Conservation (phyloP, 2,329 filamentous ascomycete genomes). For the Sporothrix brunneoviolacea region DNA sequence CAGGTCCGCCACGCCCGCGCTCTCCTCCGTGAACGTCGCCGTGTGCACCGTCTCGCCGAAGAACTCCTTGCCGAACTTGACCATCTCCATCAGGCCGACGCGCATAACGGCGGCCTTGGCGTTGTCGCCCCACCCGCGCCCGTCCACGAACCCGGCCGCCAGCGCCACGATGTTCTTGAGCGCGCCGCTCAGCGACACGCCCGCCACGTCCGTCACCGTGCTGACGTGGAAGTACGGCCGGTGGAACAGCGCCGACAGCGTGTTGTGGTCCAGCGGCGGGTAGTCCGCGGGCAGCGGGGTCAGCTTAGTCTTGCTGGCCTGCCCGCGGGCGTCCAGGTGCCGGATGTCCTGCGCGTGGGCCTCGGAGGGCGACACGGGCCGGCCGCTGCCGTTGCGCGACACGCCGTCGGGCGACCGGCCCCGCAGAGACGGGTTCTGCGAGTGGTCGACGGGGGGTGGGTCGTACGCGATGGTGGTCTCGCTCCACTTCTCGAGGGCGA, state of each 20-base stretch:
- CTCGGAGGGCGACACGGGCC: constrained; percentile 26
- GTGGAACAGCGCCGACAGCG: constrained; percentile 83
- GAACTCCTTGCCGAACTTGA: constrained; percentile 90
- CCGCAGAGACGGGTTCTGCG: constrained; percentile 60
- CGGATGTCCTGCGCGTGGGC: constrained; percentile 33
- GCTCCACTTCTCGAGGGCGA: constrained; percentile 87
- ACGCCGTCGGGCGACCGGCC: constrained; percentile 40
- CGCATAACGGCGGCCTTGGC: constrained; percentile 99
- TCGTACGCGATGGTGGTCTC: constrained; percentile 97
- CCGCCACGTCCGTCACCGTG: constrained; percentile 90
- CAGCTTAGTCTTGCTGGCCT: constrained; percentile 61
- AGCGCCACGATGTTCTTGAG: constrained; percentile 96
- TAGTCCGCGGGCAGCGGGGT: constrained; percentile 74
- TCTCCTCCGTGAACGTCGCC: constrained; percentile 93
- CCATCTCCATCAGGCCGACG: constrained; percentile 91
- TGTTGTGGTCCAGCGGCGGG: constrained; percentile 76
- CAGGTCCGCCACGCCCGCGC: constrained; percentile 87
- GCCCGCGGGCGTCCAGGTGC: constrained; percentile 53
- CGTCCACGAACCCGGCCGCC: constrained; percentile 90
- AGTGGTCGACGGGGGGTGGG: constrained; percentile 76
- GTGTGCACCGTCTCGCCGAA: constrained; percentile 76
- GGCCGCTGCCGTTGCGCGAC: constrained; percentile 37
- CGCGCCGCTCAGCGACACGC: constrained; percentile 88
- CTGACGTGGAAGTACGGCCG: constrained; percentile 96
- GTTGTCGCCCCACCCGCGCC: constrained; percentile 95